A percentile compares a stretch with the other conserved stretches of the same genome.
Conservation (phyloP, 176 grass and related monocot genomes). For the Oryza meyeriana region DNA sequence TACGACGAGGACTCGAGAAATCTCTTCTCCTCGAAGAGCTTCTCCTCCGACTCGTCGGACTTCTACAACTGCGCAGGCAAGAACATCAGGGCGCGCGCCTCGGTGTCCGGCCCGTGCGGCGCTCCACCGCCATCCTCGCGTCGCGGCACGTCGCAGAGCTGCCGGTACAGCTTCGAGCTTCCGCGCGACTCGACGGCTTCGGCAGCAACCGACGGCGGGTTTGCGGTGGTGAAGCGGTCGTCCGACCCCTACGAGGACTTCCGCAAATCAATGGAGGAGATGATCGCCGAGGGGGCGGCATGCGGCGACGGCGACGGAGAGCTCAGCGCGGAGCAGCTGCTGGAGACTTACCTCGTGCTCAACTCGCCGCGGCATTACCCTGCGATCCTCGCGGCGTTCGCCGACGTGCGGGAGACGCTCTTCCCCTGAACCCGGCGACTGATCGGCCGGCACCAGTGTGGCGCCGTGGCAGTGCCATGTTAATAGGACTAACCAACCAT, state of each 20-base stretch:
- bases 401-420: slow-evolving; percentile 68
- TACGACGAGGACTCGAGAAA: slow-evolving; percentile 54
- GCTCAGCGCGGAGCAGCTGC: slow-evolving; percentile 47
- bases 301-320: slow-evolving; percentile 1
- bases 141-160: slow-evolving; percentile 36
- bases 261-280: slow-evolving; percentile 84
- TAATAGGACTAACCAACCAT: slow-evolving; percentile 27
- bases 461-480: neutral
- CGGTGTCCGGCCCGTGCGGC: slow-evolving; percentile 48
- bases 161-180: slow-evolving; percentile 48
- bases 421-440: slow-evolving; percentile 33
- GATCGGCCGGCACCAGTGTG: neutral
- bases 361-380: slow-evolving; percentile 82
- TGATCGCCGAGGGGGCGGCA: slow-evolving; percentile 55
- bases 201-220: slow-evolving; percentile 33
- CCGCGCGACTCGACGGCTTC: slow-evolving; percentile 28
- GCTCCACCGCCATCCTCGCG: neutral
- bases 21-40: slow-evolving; percentile 71
- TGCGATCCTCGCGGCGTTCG: slow-evolving; percentile 69
- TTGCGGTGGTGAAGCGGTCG: slow-evolving; percentile 78
- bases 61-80: slow-evolving; percentile 56
- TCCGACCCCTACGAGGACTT: slow-evolving; percentile 80
- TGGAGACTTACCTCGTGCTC: slow-evolving; percentile 74
- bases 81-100: slow-evolving; percentile 24
- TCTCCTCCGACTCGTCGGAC: slow-evolving; percentile 78